Base-by-base conservation (phyloP, 2,329 filamentous ascomycete genomes). In the Claviceps lovelessii region DNA sequence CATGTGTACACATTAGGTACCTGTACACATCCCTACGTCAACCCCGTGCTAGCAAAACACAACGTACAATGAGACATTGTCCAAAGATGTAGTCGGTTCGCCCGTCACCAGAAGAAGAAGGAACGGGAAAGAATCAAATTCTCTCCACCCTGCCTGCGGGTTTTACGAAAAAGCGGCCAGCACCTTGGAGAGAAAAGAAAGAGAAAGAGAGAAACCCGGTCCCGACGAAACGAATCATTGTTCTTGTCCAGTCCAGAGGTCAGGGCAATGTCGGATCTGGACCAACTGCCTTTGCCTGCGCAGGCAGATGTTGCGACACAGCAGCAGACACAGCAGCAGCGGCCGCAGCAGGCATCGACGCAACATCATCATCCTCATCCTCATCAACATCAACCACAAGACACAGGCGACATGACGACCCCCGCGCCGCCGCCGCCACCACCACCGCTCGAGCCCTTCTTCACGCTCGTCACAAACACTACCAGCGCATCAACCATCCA, bases 401-500 rank as follows among this genome's bases (percentile, higher is more conserved):
- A 41, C 11, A 31, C 52, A 9, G 44, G 45, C 44, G 29, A 46
- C 8, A 28, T 19, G 17, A 33, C 52, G 9, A 54, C 53, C 59
- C 58, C 49, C 15, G 15, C 51, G 4, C 17, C 48, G 1, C 33
- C 33, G 1, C 33, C 33, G 8, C 23, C 23, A 23, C 23, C 23
- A 23, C 46, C 57, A 28, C 67, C 72, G 3, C 91, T 95, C 68
- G 77, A 82, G 48, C 88, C 89, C 2, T 85, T 95, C 73, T 96
- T 95, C 73, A 86, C 88, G 1, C 75, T 96, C 46, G 76, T 97
- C 59, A 83, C 88, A 64, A 90, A 95, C 68, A 72, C 78, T 11
- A 78, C 81, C n/a, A 84, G 80, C 9, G 78, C 81, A 62, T 80
- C 87, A 49, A 86, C 88, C 58, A 78, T 88, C 63, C 90, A 97